Evolutionary conservation across 208 protist species (phyloP), one percentile per base, ranked within the genome.

Genomic region (Paratrypanosoma confusum): DNA sequence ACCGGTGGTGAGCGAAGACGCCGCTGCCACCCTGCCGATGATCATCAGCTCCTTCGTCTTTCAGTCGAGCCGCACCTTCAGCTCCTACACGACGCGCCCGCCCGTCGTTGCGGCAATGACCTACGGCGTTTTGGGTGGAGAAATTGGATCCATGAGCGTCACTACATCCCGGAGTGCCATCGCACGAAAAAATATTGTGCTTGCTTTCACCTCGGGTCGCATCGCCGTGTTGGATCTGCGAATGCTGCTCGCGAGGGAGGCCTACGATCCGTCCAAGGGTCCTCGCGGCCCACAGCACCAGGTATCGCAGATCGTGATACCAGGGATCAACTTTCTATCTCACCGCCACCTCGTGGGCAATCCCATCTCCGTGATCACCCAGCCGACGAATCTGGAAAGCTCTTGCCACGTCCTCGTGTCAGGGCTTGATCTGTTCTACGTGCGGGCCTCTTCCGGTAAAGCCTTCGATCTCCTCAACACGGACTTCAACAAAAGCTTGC

Each of bases 381-480:
- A 43, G 32, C 80, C 88, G 20, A 93, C 81, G 3, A 49, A 62
- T 27, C 52, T 95, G 16, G 84, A 95, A 56, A 90, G 77, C 63
- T 90, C 81, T 21, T 80, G 67, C 41, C 78, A 91, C 47, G 69
- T 95, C 2, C 21, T 90, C 7, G 81, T 90, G 1, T 58, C 70
- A 0, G 88, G 88, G 10, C 51, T 90, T 3, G 88, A 95, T 43
- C 32, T 93, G 10, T 95, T 93, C 61, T 95, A 91, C 65, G 81
- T 86, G 25, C 80, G 88, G 25, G 61, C 71, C 14, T 65, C 69
- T 17, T 70, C 59, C 33, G 82, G 82, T 16, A 95, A 95, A 55
- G 69, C 80, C 26, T 95, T 93, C 51, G 88, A 95, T 41, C 43
- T 93, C 16, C 70, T 95, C 6, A 91, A 93, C 56, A 87, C 71